Percentiles rank a stretch among this genome's conserved stretches.
Conservation (phyloP, 805 yeast species). For the Pichia scutulata region DNA sequence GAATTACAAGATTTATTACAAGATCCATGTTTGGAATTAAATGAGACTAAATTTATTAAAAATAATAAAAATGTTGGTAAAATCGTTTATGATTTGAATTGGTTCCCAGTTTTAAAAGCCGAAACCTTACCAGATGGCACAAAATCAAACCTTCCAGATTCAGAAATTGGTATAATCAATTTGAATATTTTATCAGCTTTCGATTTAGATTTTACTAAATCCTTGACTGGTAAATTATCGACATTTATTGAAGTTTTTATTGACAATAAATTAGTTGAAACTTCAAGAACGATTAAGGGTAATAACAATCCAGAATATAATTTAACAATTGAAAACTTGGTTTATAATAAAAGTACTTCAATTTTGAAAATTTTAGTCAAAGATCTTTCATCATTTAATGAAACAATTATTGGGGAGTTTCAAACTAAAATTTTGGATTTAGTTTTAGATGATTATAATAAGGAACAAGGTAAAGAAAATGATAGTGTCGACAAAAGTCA, state of each 20-base stretch:
- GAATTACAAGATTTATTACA: slow-evolving; percentile 56
- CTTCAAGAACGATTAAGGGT: slow-evolving; percentile 54
- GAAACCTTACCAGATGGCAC: slow-evolving; percentile 41
- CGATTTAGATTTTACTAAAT: slow-evolving; percentile 43
- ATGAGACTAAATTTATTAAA: slow-evolving; percentile 37
- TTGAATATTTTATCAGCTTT: slow-evolving; percentile 53
- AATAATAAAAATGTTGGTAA: slow-evolving; percentile 52
- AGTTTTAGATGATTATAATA: slow-evolving; percentile 31
- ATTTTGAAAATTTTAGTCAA: slow-evolving; percentile 48
- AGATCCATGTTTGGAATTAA: slow-evolving; percentile 36
- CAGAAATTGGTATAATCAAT: slow-evolving; percentile 71
- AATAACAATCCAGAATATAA: slow-evolving; percentile 72
- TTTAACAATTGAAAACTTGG: slow-evolving; percentile 50
- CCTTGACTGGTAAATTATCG: slow-evolving; percentile 46
- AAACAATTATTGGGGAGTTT: slow-evolving; percentile 45
- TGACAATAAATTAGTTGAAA: slow-evolving; percentile 47
- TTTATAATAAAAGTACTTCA: slow-evolving; percentile 53
- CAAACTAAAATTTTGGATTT: slow-evolving; percentile 43
- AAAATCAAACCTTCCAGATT: slow-evolving; percentile 41
- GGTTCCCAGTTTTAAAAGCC: slow-evolving; percentile 38
- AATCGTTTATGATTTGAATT: slow-evolving; percentile 48
- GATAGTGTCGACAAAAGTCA: slow-evolving; percentile 44
- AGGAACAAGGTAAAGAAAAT: slow-evolving; percentile 41
- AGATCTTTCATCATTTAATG: slow-evolving; percentile 48
- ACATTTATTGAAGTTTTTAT: slow-evolving; percentile 64